Base-by-base conservation (phyloP, 768 basidiomycete genomes). In the Amanita brunnescens region DNA sequence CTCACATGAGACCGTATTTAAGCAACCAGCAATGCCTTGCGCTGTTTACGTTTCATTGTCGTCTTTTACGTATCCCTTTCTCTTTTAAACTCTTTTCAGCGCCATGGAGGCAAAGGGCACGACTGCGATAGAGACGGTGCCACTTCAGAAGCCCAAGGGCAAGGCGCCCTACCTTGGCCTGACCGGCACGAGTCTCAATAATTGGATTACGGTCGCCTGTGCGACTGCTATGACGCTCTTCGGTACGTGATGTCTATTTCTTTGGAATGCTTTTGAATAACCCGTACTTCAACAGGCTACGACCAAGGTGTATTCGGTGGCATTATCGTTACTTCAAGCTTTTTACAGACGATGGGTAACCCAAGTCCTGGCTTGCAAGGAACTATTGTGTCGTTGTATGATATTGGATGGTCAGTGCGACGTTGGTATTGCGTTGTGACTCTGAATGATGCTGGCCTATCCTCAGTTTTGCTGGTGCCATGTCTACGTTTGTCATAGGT, bases 261-360 rank as follows among this genome's bases (percentile, higher is more conserved):
- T 21, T 49, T 48, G 34, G 16, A 30, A 34, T 9, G 3, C 24
- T 30, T 20, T 44, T 8, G 30, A 20, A 16, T 8, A 20, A 42
- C 9, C 12, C 33, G 34, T 5, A n/a, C 18, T 43, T 39, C 32
- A 20, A 18, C 21, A 51, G 73, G 75, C 20, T 76, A 77, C 58
- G 74, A 77, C 58, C 76, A 76, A 50, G 76, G 74, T n/a, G 74
- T 77, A 16, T 77, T 75, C 54, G 76, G 76, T 20, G 74, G 74
- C 0, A 75, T 75, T 49, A 76, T 77, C 47, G 71, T 77, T 46
- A 76, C 76, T 5, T 65, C 66, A 21, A 61, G 69, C 55, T 76
- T 77, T 56, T 57, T 76, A 51, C 55, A 73, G 10, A 71, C 67
- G 7, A 75, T 76, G 74, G 74, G 74, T 2, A 69, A 75, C 59